A percentile compares a stretch with the other conserved stretches of the same genome.
Evolutionary conservation across 2,329 filamentous ascomycete genomes (phyloP).

Genomic region (Penicillium occitanis): DNA sequence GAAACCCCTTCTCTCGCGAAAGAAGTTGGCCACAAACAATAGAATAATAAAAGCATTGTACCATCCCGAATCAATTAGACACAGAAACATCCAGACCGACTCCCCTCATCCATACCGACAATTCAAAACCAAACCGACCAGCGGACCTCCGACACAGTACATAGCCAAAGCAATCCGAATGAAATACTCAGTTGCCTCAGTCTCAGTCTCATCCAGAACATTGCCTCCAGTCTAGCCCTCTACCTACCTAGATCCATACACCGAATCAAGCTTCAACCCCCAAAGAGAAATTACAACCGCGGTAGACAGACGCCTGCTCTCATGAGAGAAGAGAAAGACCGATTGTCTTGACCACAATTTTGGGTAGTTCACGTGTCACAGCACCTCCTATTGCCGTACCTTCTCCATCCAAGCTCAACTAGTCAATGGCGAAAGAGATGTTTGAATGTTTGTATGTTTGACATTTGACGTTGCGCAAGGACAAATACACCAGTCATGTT

Average conservation of each 20-base stretch:
- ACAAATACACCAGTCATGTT: not conserved
- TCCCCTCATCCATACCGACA: not conserved
- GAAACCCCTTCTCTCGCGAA: not conserved
- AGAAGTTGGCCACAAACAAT: not conserved
- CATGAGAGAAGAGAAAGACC: not conserved
- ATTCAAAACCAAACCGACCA: not conserved
- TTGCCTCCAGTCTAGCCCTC: not conserved
- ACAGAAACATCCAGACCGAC: not conserved
- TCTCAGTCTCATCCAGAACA: not conserved
- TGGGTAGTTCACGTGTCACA: not conserved
- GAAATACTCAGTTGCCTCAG: not conserved
- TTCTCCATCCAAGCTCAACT: not conserved
- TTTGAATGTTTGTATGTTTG: slow-evolving; percentile 7
- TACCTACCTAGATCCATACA: not conserved
- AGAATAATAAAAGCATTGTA: not conserved
- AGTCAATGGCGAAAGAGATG: not conserved
- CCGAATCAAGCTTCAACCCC: not conserved
- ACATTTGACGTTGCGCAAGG: slow-evolving; percentile 1
- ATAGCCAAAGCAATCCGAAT: not conserved
- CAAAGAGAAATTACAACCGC: not conserved
- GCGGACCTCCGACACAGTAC: not conserved
- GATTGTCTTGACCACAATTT: not conserved
- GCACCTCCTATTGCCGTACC: not conserved
- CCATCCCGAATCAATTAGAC: not conserved
- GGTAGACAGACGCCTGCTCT: not conserved